Conservation (phyloP, 345 rosid genomes). For the Arabidopsis thaliana region TAIR10.1 NC_003071.7:5546501-5547000, state of each 20-base stretch:
- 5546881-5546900: slow-evolving; percentile 87
- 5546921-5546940: slow-evolving; percentile 89
- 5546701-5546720: slow-evolving; percentile 51
- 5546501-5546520: background rate
- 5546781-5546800: slow-evolving; percentile 95
- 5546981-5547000: slow-evolving; percentile 30
- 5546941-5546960: slow-evolving; percentile 96
- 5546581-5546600: slow-evolving; percentile 5
- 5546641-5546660: slow-evolving; percentile 8
- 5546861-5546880: slow-evolving; percentile 70
- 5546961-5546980: slow-evolving; percentile 64
- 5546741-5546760: slow-evolving; percentile 96
- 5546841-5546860: slow-evolving; percentile 69
- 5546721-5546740: slow-evolving; percentile 92
- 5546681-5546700: slow-evolving; percentile 13
- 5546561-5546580: slow-evolving; percentile 10
- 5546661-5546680: background rate
- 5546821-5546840: slow-evolving; percentile 82
- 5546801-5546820: slow-evolving; percentile 66
- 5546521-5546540: background rate
- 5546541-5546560: background rate
- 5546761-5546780: slow-evolving; percentile 97
- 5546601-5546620: background rate
- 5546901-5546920: slow-evolving; percentile 77
- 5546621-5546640: background rate